Base-by-base conservation (phyloP, 139 green algal genomes). In the Diplosphaera chodatii region DNA sequence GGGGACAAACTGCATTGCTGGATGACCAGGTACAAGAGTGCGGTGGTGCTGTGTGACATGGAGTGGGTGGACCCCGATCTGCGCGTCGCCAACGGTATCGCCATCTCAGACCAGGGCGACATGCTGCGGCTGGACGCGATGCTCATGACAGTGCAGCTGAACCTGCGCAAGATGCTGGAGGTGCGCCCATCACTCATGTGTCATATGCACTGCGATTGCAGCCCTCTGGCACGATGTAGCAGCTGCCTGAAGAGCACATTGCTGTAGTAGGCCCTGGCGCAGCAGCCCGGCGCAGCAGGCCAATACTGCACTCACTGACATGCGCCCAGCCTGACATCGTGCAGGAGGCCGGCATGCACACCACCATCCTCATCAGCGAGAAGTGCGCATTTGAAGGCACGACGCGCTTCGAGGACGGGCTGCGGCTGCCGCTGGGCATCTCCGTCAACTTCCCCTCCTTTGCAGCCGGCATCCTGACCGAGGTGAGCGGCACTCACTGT, bases 91-190 rank as follows among this genome's bases (percentile, higher is more conserved):
- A 84, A 84, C 55, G 78, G 78, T 25, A 68, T 84, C 22, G 78
- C 76, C 33, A n/a, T 22, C 13, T 40, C 77, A 23, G 40, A 70
- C 13, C 73, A 75, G 73, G 28, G 31, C 16, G 72, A 72, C 62
- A 74, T 84, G 69, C 68, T 82, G 75, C 79, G 79, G 1, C 66
- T 80, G 64, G 79, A 84, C 48, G 30, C 66, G 8, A 64, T 84
- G 72, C 68, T 84, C n/a, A 82, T 84, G 79, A 69, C 76, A 22
- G 62, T 72, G 56, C 74, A 83, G 70, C 78, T 83, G 33, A 83
- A 83, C 63, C 55, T 83, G 4, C 78, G 78, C 74, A 80, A 83
- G 78, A 31, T 83, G 33, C 63, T 78, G 67, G 74, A 80, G 22
- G 74, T 64, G 37, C 10, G 37, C 13, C n/a, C 13, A 13, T 48